Percentiles rank a stretch among this genome's conserved stretches.
Evolutionary conservation across 176 grass and related monocot genomes (phyloP).

Genomic region (Phyllostachys edulis): DNA sequence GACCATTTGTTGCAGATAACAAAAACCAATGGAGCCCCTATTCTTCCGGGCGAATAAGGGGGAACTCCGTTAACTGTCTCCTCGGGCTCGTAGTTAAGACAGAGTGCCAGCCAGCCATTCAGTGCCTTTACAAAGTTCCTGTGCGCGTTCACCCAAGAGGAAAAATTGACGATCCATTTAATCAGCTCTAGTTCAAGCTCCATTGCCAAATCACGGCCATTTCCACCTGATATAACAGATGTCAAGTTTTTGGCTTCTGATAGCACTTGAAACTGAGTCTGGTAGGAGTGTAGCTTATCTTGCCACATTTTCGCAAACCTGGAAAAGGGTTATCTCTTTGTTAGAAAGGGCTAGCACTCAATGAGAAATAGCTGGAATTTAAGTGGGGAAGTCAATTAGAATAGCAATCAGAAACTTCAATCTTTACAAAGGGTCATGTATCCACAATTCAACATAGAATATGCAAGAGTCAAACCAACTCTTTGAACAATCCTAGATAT

Average conservation of each 20-base stretch:
- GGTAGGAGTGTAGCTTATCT: slow-evolving; percentile 68
- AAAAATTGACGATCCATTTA: slow-evolving; percentile 86
- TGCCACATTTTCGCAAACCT: slow-evolving; percentile 89
- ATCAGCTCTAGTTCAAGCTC: slow-evolving; percentile 83
- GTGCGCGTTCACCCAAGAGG: slow-evolving; percentile 71
- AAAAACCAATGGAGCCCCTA: slow-evolving; percentile 76
- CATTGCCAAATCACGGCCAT: slow-evolving; percentile 31
- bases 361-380: neutral
- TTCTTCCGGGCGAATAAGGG: slow-evolving; percentile 58
- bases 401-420: neutral
- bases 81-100: slow-evolving; percentile 56
- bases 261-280: slow-evolving; percentile 59
- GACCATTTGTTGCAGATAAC: slow-evolving; percentile 83
- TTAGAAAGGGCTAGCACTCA: neutral
- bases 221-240: slow-evolving; percentile 41
- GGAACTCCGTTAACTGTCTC: slow-evolving; percentile 37
- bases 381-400: neutral
- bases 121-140: slow-evolving; percentile 72
- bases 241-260: slow-evolving; percentile 57
- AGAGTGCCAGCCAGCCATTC: slow-evolving; percentile 82
- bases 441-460: neutral
- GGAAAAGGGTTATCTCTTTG: slow-evolving; percentile 21
- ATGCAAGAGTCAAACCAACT: neutral
- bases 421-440: neutral
- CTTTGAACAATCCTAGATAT: neutral